Percentiles rank a stretch among this genome's conserved stretches.
phyloP scores from a whole-genome alignment of 139 green algal genomes.

The Edaphochlamys debaryana region DNA sequence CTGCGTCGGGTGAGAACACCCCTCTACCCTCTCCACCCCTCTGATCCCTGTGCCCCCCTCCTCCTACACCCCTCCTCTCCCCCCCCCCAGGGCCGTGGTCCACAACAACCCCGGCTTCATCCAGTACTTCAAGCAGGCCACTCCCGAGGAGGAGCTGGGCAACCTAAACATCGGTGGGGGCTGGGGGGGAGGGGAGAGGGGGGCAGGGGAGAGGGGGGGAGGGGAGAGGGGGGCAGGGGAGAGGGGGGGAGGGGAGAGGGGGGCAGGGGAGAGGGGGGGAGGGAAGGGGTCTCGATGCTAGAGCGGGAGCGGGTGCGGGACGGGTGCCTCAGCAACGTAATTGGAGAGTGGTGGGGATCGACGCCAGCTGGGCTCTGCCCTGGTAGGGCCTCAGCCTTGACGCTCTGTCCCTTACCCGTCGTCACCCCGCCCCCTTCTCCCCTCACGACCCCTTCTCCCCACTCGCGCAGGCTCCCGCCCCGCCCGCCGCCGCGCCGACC shows the following conservation, averaged over 20 bases:
- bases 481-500: slow-evolving; percentile 44
- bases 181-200: neutral
- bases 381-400: no score
- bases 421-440: no score
- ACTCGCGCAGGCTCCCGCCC: slow-evolving; percentile 45
- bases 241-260: no score
- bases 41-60: no score
- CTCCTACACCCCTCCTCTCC: no score
- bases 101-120: slow-evolving; percentile 90
- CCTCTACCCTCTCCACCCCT: no score
- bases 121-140: slow-evolving; percentile 91
- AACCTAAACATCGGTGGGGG: slow-evolving; percentile 95
- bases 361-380: no score
- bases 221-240: neutral
- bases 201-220: neutral
- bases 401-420: no score
- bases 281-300: neutral
- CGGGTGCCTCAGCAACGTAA: no score
- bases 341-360: no score
- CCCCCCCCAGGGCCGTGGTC: slow-evolving; percentile 72
- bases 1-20: no score
- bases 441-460: neutral
- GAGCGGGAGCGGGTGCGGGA: no score
- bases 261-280: neutral
- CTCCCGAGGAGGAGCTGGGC: slow-evolving; percentile 93